Evolutionary conservation across 768 basidiomycete genomes (phyloP).

Genomic region (Mycena haematopus): DNA sequence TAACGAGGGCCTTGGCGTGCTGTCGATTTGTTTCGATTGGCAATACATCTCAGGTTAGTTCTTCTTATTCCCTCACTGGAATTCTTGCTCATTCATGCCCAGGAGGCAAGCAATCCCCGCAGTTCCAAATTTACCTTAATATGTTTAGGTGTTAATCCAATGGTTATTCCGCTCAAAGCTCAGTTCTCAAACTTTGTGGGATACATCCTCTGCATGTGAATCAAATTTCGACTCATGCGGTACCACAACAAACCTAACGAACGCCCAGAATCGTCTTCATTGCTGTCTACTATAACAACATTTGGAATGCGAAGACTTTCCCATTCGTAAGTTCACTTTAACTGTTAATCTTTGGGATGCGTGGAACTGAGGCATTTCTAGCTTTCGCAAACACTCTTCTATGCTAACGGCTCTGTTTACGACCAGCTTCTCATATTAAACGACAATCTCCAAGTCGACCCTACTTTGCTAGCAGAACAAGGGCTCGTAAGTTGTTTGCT

Average conservation of each 20-base stretch:
- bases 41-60: constrained; percentile 55
- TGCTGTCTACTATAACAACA: constrained; percentile 60
- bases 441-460: constrained; percentile 50
- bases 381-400: constrained; percentile 59
- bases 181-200: constrained; percentile 56
- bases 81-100: background rate
- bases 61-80: background rate
- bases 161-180: constrained; percentile 59
- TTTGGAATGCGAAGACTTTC: constrained; percentile 52
- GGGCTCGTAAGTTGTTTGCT: constrained; percentile 40
- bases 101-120: constrained; percentile 17
- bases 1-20: constrained; percentile 66
- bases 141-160: constrained; percentile 46
- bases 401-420: constrained; percentile 53
- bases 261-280: constrained; percentile 47
- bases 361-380: constrained; percentile 38
- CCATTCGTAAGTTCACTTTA: constrained; percentile 37
- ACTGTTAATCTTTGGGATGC: constrained; percentile 26
- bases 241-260: constrained; percentile 8
- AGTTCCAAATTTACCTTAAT: background rate
- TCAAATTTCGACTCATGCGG: background rate
- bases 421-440: constrained; percentile 54
- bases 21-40: constrained; percentile 69
- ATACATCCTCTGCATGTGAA: constrained; percentile 56
- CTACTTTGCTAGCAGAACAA: constrained; percentile 45